These are phyloP conservation scores for Atalantia buxifolia DNA, from an alignment of 345 rosid genomes.

Conservation along the genomic window DNA sequence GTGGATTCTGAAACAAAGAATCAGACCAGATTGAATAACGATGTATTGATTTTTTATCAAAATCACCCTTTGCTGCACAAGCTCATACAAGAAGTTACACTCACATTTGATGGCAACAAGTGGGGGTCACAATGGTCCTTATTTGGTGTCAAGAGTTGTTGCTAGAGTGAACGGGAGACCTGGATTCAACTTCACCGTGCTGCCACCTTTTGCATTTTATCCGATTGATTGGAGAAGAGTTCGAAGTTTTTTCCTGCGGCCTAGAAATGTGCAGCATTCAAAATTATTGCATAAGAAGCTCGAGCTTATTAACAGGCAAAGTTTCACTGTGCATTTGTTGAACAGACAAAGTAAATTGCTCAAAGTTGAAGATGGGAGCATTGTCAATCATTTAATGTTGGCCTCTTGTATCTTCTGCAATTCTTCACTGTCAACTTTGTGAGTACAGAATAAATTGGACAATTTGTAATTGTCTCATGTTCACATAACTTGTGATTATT, in stretches of 20 bases:
- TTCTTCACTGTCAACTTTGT: constrained; percentile 30
- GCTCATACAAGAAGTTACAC: no score
- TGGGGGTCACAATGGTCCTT: no score
- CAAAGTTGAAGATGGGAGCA: constrained; percentile 59
- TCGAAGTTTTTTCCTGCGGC: no score
- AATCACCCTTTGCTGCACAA: no score
- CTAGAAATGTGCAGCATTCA: no score
- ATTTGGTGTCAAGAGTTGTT: no score
- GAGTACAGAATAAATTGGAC: constrained; percentile 8
- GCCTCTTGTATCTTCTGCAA: constrained; percentile 71
- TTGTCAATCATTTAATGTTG: constrained; percentile 45
- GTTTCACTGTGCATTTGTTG: constrained; percentile 79
- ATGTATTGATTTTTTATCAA: no score
- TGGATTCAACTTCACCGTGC: no score
- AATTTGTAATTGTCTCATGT: not conserved
- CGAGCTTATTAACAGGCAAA: constrained; percentile 36
- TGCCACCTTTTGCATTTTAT: no score
- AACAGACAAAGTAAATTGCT: constrained; percentile 72
- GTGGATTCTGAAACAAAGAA: constrained; percentile 47
- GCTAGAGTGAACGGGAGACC: no score
- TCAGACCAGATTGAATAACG: constrained; percentile 67
- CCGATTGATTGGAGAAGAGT: no score
- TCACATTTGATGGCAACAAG: no score
- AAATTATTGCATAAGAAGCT: constrained; percentile 46
- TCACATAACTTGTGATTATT: not conserved